Evolutionary conservation across 2,329 filamentous ascomycete species (phyloP).

Genomic region (Diaporthe humulicola): DNA sequence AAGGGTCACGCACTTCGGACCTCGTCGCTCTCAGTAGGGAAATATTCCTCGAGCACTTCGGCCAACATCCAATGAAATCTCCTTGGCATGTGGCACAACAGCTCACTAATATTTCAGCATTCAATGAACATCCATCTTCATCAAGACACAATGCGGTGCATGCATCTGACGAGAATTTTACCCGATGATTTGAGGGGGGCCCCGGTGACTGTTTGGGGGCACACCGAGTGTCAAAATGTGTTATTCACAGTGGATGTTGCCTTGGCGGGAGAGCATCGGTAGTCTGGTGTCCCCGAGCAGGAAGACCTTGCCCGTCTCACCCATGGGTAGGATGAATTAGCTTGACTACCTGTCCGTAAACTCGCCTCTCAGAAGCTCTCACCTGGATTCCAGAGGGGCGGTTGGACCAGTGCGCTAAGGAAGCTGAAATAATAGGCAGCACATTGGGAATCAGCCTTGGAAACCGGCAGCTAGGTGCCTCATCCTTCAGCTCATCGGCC

Average conservation of each 20-base stretch:
- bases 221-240: not conserved
- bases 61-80: not conserved
- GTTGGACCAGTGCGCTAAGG: no score
- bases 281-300: not conserved
- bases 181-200: no score
- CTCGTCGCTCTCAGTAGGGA: fast-evolving
- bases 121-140: not conserved
- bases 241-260: no score
- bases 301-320: not conserved
- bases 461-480: not conserved
- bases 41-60: not conserved
- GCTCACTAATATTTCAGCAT: not conserved
- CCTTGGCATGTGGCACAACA: not conserved
- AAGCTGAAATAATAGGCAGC: not conserved
- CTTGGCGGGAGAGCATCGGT: no score
- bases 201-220: not conserved
- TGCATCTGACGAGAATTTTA: not conserved
- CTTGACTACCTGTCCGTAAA: no score
- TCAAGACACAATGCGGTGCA: not conserved
- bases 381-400: fast-evolving
- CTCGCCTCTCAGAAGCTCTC: no score
- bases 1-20: no score
- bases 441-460: not conserved
- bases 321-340: not conserved
- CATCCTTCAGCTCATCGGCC: not conserved